Evolutionary conservation across 2,329 filamentous ascomycete genomes (phyloP).

Genomic region (Geosmithia putterillii): DNA sequence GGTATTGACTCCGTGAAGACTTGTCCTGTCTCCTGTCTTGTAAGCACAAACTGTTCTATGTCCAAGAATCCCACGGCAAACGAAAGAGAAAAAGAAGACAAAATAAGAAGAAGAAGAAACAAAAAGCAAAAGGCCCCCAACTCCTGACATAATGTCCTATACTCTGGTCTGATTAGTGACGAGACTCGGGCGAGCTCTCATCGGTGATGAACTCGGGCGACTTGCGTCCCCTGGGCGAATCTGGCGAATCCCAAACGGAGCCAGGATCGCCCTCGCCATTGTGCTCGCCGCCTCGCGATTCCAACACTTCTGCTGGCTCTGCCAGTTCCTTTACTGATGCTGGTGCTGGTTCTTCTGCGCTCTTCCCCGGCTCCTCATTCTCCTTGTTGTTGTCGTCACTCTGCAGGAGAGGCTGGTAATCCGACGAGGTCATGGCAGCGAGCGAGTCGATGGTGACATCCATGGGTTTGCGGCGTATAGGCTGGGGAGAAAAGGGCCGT

Average conservation of each 20-base stretch:
- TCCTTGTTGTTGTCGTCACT: slow-evolving; percentile 2
- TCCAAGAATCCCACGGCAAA: no score
- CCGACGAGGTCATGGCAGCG: slow-evolving; percentile 9
- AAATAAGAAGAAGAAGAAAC: not conserved
- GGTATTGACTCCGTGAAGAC: no score
- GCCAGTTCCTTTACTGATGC: not conserved
- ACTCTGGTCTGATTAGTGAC: not conserved
- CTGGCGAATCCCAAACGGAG: slow-evolving; percentile 1
- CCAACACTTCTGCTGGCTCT: slow-evolving; percentile 5
- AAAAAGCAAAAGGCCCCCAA: not conserved
- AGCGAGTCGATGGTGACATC: slow-evolving; percentile 27
- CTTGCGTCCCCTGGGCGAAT: slow-evolving; percentile 7
- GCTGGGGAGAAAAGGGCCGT: slow-evolving; percentile 49
- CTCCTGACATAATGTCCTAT: not conserved
- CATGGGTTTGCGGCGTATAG: slow-evolving; percentile 25
- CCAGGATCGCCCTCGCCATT: slow-evolving; percentile 2
- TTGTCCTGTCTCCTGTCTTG: no score
- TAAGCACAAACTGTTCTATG: no score
- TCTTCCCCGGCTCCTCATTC: not conserved
- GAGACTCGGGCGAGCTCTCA: slow-evolving; percentile 13
- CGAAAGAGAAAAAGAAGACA: not conserved
- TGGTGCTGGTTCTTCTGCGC: slow-evolving; percentile 1
- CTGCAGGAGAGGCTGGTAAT: not conserved
- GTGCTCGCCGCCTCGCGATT: slow-evolving; percentile 5
- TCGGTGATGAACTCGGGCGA: slow-evolving; percentile 14